Percentiles rank a stretch among this genome's conserved stretches.
These are phyloP conservation scores for Myxozyma melibiosi DNA, from an alignment of 805 yeast genomes.

Conservation along the genomic window DNA sequence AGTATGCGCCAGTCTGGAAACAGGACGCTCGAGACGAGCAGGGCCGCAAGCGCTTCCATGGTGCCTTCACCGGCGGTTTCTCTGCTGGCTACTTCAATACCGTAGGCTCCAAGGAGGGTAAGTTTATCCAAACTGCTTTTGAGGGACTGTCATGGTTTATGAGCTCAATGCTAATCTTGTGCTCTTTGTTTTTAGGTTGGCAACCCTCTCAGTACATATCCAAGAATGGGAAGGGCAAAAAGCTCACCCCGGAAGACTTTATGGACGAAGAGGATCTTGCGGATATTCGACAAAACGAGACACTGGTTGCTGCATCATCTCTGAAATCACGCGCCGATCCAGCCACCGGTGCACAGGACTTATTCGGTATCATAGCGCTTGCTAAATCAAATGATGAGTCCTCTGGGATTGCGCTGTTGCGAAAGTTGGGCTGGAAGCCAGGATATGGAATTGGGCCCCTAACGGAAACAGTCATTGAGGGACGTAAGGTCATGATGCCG, in stretches of 20 bases:
- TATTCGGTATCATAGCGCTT: background rate
- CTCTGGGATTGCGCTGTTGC: conserved; percentile 69
- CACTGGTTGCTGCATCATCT: conserved; percentile 24
- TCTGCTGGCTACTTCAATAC: conserved; percentile 43
- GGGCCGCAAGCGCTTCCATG: conserved; percentile 39
- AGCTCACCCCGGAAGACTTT: conserved; percentile 37
- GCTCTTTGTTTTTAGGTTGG: conserved; percentile 34
- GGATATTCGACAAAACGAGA: conserved; percentile 32
- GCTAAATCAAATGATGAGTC: conserved; percentile 46
- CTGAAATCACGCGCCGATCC: background rate
- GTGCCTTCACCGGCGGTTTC: conserved; percentile 45
- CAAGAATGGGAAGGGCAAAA: conserved; percentile 29
- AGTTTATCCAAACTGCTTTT: background rate
- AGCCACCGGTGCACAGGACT: too few species aligned
- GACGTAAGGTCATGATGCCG: conserved; percentile 27
- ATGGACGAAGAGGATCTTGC: conserved; percentile 43
- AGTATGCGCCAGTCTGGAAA: conserved; percentile 33
- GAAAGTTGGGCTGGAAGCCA: conserved; percentile 75
- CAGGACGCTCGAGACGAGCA: conserved; percentile 36
- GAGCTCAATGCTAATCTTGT: background rate
- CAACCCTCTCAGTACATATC: conserved; percentile 37
- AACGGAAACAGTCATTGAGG: conserved; percentile 58
- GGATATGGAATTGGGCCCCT: conserved; percentile 82
- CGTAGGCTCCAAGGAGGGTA: conserved; percentile 43
- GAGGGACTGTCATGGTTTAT: background rate